Conservation (phyloP, 83 land plant genomes). For the Isoetes engelmannii region DNA sequence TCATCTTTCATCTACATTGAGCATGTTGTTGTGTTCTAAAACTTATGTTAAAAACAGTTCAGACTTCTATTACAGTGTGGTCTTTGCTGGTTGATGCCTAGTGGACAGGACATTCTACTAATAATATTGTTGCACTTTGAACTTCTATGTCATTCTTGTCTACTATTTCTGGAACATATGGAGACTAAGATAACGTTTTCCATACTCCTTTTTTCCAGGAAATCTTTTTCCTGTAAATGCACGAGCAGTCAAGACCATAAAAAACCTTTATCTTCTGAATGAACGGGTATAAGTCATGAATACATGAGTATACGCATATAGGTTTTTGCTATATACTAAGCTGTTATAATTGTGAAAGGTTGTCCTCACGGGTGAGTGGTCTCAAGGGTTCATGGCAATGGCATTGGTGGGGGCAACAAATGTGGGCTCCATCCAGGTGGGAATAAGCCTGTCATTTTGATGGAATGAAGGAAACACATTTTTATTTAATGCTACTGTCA, state of each 20-base stretch:
- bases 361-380: conserved; percentile 91
- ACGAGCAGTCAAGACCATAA: conserved; percentile 82
- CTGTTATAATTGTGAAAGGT: conserved; percentile 35
- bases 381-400: conserved; percentile 75
- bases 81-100: too few relatives aligned
- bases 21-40: too few relatives aligned
- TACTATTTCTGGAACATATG: neutral
- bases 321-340: neutral
- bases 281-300: conserved; percentile 65
- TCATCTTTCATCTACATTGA: too few relatives aligned
- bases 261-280: conserved; percentile 83
- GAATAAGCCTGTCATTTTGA: neutral
- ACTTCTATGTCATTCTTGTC: neutral
- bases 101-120: neutral
- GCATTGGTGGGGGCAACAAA: conserved; percentile 95
- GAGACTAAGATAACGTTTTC: neutral
- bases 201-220: conserved; percentile 33
- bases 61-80: too few relatives aligned
- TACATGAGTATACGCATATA: neutral
- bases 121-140: neutral
- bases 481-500: neutral
- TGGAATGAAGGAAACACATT: neutral
- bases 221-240: conserved; percentile 79
- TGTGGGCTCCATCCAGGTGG: conserved; percentile 40
- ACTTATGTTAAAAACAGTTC: too few relatives aligned